Percentiles rank a stretch among this genome's conserved stretches.
Conservation (phyloP, 1,284 basidiomycete genomes). For the Ustilago sp. region DNA sequence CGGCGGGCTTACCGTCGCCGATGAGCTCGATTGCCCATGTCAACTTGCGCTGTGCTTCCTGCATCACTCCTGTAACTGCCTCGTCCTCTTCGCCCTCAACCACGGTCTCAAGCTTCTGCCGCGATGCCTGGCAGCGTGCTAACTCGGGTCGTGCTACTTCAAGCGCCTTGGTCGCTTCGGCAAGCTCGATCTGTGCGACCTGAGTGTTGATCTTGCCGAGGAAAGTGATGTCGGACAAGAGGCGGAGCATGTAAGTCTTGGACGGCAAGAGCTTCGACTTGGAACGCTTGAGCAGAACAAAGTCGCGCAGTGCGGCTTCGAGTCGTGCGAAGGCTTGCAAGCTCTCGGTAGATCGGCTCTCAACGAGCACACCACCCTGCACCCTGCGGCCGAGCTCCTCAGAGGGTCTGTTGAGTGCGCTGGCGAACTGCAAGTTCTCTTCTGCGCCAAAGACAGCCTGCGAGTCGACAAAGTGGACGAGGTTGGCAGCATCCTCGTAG, state of each 20-base stretch:
- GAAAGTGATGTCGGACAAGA: conserved; percentile 88
- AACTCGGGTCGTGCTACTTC: conserved; percentile 77
- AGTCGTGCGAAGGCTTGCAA: conserved; percentile 80
- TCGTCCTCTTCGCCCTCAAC: conserved; percentile 85
- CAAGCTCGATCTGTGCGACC: conserved; percentile 84
- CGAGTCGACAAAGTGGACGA: conserved; percentile 98
- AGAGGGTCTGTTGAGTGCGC: conserved; percentile 51
- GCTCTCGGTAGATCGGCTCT: conserved; percentile 26
- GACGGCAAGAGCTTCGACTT: conserved; percentile 96
- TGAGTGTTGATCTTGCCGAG: conserved; percentile 87
- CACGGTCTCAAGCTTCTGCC: conserved; percentile 80
- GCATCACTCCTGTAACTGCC: conserved; percentile 75
- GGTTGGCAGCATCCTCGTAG: conserved; percentile 88
- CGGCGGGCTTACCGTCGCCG: conserved; percentile 77
- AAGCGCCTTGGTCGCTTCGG: conserved; percentile 80
- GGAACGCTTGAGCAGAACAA: conserved; percentile 92
- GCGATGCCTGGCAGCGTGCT: conserved; percentile 77
- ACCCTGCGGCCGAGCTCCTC: conserved; percentile 50
- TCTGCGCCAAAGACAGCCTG: conserved; percentile 67
- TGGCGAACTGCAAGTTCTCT: conserved; percentile 18
- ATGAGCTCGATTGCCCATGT: conserved; percentile 81
- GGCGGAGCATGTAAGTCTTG: conserved; percentile 89
- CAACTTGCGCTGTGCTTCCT: conserved; percentile 73
- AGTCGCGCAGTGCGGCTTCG: conserved; percentile 91
- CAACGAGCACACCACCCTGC: conserved; percentile 23